Conservation (phyloP, 2,329 filamentous ascomycete genomes). For the Apiospora sp. region DNA sequence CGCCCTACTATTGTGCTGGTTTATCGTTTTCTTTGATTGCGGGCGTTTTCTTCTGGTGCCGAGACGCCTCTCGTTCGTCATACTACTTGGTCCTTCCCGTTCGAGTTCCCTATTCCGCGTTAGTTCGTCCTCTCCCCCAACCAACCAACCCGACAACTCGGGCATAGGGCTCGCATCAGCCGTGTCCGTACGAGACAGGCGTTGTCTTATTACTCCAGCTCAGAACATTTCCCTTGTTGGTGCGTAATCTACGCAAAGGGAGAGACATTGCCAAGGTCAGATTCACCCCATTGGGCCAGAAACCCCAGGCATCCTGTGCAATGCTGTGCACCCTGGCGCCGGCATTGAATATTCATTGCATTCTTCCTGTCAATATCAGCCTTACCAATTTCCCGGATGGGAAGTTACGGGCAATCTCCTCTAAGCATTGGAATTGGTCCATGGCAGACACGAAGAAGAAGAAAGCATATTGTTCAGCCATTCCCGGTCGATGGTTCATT, state of each 20-base stretch:
- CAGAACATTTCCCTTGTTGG: not conserved
- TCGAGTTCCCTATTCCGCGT: not conserved
- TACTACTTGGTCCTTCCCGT: conserved; percentile 6
- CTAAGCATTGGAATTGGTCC: not conserved
- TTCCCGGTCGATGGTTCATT: conserved; percentile 4
- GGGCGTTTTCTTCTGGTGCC: conserved; percentile 31
- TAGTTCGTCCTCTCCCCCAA: not conserved
- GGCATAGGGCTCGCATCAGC: conserved; percentile 13
- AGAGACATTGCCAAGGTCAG: conserved; percentile 41
- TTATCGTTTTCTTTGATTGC: conserved; percentile 15
- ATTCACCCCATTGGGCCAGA: conserved; percentile 30
- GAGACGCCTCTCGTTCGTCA: conserved; percentile 20
- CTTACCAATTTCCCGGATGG: conserved; percentile 16
- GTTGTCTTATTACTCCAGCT: conserved; percentile 11
- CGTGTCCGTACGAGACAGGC: conserved; percentile 18
- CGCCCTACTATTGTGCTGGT: not conserved
- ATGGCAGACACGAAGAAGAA: not conserved
- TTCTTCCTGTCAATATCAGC: conserved; percentile 6
- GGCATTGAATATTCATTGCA: conserved; percentile 18
- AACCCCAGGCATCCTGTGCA: too few relatives aligned
- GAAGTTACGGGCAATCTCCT: not conserved
- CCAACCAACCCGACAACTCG: not conserved
- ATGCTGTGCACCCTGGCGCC: not conserved
- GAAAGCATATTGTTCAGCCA: not conserved
- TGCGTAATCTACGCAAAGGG: conserved; percentile 28